A percentile compares a stretch with the other conserved stretches of the same genome.
Evolutionary conservation across 768 basidiomycete genomes (phyloP).

Genomic region (Termitomyces sp.): DNA sequence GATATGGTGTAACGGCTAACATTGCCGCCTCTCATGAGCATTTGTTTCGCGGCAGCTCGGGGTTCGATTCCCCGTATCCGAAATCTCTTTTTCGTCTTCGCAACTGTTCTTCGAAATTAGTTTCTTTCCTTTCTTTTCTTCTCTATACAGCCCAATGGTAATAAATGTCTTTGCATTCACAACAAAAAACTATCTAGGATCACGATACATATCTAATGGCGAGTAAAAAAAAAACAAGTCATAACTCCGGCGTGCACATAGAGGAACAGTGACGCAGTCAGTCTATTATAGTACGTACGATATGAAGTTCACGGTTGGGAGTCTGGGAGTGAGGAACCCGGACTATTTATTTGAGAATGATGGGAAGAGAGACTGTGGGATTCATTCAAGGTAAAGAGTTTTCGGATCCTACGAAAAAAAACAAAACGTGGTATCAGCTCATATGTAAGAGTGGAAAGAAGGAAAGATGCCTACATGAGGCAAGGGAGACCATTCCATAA

Average conservation of each 20-base stretch:
- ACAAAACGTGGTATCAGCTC: background rate
- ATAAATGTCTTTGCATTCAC: background rate
- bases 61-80: constrained; percentile 51
- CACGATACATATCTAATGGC: background rate
- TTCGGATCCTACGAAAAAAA: background rate
- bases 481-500: background rate
- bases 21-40: constrained; percentile 43
- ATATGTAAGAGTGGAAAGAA: background rate
- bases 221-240: background rate
- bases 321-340: background rate
- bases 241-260: background rate
- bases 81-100: background rate
- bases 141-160: too few relatives aligned
- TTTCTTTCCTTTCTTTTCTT: too few relatives aligned
- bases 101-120: too few relatives aligned
- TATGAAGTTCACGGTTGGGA: background rate
- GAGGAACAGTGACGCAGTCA: background rate
- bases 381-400: background rate
- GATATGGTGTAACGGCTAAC: constrained; percentile 65
- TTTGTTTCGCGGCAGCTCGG: constrained; percentile 41
- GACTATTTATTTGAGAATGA: background rate
- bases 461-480: background rate
- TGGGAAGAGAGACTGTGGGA: background rate
- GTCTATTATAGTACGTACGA: background rate
- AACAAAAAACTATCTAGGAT: background rate